Evolutionary conservation across 345 rosid genomes (phyloP).

Genomic region (Citrus sp.): DNA sequence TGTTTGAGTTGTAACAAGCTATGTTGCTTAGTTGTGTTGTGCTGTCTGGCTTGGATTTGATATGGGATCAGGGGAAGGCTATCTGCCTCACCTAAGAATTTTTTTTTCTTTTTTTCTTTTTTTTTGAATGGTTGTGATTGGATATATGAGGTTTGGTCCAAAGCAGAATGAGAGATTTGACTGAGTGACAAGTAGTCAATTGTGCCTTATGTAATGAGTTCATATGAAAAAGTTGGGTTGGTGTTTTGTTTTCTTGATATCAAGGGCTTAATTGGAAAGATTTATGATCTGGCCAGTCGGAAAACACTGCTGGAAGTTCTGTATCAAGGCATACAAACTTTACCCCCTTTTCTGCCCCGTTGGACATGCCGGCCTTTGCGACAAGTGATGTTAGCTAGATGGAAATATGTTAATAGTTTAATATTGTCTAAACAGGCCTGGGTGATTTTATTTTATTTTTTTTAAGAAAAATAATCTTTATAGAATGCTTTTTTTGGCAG

Average conservation of each 20-base stretch:
- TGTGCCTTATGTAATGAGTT: neutral
- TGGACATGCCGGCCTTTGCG: neutral
- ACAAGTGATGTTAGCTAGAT: neutral
- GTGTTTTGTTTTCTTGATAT: neutral
- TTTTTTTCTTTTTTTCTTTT: neutral
- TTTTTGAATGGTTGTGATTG: neutral
- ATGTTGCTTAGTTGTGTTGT: neutral
- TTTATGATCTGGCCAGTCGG: neutral
- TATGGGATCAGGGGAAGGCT: neutral
- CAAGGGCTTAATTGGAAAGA: neutral
- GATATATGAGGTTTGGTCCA: neutral
- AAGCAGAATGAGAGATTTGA: neutral
- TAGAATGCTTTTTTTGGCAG: constrained; percentile 31
- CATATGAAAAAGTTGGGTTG: neutral
- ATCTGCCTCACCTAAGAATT: neutral
- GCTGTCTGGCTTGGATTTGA: neutral
- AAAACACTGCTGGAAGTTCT: neutral
- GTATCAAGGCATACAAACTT: neutral
- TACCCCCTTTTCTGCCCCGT: neutral
- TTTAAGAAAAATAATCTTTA: constrained; percentile 8
- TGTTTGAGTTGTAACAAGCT: constrained; percentile 2
- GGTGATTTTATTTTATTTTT: neutral
- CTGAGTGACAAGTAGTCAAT: neutral
- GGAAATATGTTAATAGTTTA: neutral
- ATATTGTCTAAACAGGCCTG: neutral